Base-by-base conservation (phyloP, 1,284 basidiomycete species). In the Ustilago shanxiensis region DNA sequence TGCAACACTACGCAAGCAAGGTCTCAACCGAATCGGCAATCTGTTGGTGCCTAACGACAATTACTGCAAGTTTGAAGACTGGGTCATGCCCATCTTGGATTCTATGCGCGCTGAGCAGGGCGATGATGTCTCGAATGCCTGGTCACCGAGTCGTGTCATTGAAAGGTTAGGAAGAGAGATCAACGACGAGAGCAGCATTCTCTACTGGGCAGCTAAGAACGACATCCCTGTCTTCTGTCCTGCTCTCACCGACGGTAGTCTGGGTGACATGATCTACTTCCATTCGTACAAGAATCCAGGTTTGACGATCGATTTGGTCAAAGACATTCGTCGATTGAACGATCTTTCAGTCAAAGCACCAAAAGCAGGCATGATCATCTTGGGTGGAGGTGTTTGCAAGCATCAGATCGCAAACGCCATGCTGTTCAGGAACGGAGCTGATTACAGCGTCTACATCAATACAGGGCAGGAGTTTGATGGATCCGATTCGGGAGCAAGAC, bases 231-330 rank as follows among this genome's bases (percentile, higher is more conserved):
- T 99, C 58, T 99, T 98, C 88, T 99, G 97, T 85, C 97, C 97
- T 16, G 97, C 97, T 0, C 88, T 99, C 49, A 99, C 97, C 11
- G 97, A 99, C 83, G 97, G 97, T 16, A 98, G 95, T 0, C 89
- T 99, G 58, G 97, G 96, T 56, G 97, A 99, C 86, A 98, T 99
- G 95, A 92, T 99, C 61, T 99, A 98, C 88, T 99, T 99, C 86
- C 97, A 99, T 88, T 92, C 92, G 70, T 92, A 91, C 69, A 87
- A 88, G 60, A 86, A 85, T 6, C 94, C 95, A 0, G 95, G 94
- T 22, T 89, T 99, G 53, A 88, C 93, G 39, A 89, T 99, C 71
- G 97, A 99, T 85, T 95, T 99, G 72, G 96, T 98, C 13, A 90
- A 91, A 78, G 97, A 99, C 85, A 98, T 99, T 66, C 91, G 96